Conservation (phyloP, 768 basidiomycete species). For the Zangia roseola region DNA sequence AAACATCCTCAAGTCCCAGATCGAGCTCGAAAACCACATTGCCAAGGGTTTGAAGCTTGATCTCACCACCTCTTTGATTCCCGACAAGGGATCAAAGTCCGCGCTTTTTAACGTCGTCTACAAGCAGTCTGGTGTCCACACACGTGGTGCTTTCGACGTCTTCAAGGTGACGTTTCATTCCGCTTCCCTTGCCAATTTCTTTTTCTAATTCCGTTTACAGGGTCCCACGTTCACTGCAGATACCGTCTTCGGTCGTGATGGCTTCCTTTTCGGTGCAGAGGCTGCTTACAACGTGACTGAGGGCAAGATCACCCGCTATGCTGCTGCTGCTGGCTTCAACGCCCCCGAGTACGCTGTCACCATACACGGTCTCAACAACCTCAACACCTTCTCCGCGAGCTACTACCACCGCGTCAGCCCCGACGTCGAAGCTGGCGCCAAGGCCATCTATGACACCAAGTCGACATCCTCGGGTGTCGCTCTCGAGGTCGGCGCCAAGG, state of each 20-base stretch:
- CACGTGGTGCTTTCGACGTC: conserved; percentile 84
- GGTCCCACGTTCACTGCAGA: conserved; percentile 98
- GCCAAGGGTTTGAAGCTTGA: conserved; percentile 98
- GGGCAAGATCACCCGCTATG: conserved; percentile 89
- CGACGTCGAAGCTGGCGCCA: conserved; percentile 93
- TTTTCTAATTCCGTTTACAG: conserved; percentile 39
- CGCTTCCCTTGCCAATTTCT: not conserved
- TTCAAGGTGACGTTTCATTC: conserved; percentile 69
- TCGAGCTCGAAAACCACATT: conserved; percentile 97
- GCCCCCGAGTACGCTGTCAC: conserved; percentile 96
- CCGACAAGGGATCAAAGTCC: conserved; percentile 83
- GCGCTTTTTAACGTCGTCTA: conserved; percentile 82
- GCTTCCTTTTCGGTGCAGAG: conserved; percentile 96
- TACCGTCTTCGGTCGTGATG: conserved; percentile 92
- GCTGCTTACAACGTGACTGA: conserved; percentile 95
- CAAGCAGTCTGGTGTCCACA: conserved; percentile 96
- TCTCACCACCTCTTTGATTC: conserved; percentile 75
- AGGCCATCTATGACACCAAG: conserved; percentile 96
- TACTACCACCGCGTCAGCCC: conserved; percentile 96
- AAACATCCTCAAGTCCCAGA: conserved; percentile 86
- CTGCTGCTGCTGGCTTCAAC: conserved; percentile 90
- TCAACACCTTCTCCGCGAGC: conserved; percentile 89
- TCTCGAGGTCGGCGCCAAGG: conserved; percentile 95
- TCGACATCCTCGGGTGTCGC: conserved; percentile 80
- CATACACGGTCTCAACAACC: conserved; percentile 91